Evolutionary conservation across 495 filamentous ascomycete genomes (phyloP), one percentile per base, ranked within the genome.

Genomic region (Penicillium lividum): DNA sequence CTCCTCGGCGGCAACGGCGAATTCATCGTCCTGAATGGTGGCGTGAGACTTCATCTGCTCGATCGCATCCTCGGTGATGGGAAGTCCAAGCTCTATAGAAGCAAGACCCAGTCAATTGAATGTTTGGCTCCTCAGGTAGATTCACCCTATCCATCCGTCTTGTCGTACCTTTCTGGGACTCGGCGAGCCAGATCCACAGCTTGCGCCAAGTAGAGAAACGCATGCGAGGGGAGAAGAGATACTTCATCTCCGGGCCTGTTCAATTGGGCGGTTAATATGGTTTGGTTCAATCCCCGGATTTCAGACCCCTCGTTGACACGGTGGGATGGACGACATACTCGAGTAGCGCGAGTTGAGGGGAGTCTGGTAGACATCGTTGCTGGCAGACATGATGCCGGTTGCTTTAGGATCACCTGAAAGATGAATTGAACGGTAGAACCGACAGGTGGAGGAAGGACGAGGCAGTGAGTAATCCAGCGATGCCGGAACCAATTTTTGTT

Each of bases 121-220:
- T 61, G 63, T 53, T 48, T 60, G 18, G 16, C 34, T 58, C 15
- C 28, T 40, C 53, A 34, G 8, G 42, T 31, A 53, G 50, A 18
- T 30, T 49, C 45, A 48, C 22, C 29, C 45, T 34, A 43, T 33
- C 31, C 36, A 38, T 53, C 40, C 29, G 42, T 48, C 47, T 27
- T 59, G 53, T 55, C 59, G 62, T 73, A 78, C 90, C 87, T 73
- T 87, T 86, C 74, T 95, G 85, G 28, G 84, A 81, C 78, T 92
- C 87, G n/a, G 91, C 91, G 11, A 96, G 86, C 80, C 83, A 89
- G 29, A 92, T 66, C 91, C 91, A 96, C 47, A 95, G 79, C 61
- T 87, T 76, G 62, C 91, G 84, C 91, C 91, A 94, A 34, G 84
- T 91, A 6, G 85, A 82, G 65, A 81, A 80, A n/a, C 91, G 82